These are phyloP conservation scores for Aegilops tauschii DNA, from an alignment of 176 grass and related monocot genomes.

Conservation along the genomic window DNA sequence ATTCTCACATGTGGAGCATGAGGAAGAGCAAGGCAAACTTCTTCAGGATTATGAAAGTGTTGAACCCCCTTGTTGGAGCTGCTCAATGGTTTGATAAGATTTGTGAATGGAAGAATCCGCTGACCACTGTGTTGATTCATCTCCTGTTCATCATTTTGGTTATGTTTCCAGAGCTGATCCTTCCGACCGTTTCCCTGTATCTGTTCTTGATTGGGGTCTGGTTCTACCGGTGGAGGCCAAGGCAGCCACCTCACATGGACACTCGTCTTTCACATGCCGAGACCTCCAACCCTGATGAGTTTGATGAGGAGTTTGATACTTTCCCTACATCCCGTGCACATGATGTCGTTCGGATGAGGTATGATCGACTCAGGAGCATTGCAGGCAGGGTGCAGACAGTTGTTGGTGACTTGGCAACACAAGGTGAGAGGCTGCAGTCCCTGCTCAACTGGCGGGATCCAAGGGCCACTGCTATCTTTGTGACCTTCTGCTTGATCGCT, in stretches of 20 bases:
- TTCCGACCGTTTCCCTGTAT: conserved; percentile 51
- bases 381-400: conserved; percentile 45
- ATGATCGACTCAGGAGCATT: conserved; percentile 56
- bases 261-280: conserved; percentile 44
- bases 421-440: conserved; percentile 57
- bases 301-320: conserved; percentile 61
- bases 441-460: conserved; percentile 57
- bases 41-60: conserved; percentile 55
- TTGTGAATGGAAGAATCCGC: conserved; percentile 57
- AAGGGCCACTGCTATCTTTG: conserved; percentile 50
- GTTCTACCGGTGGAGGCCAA: conserved; percentile 52
- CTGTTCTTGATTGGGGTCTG: conserved; percentile 56
- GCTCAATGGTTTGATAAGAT: conserved; percentile 63
- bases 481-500: conserved; percentile 47
- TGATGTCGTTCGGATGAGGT: conserved; percentile 56
- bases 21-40: conserved; percentile 70
- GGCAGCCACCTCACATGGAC: conserved; percentile 51
- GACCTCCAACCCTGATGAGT: conserved; percentile 37
- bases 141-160: conserved; percentile 56
- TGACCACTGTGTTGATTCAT: conserved; percentile 62
- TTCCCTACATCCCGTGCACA: conserved; percentile 47
- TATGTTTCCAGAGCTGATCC: conserved; percentile 42
- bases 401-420: conserved; percentile 45
- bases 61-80: conserved; percentile 40
- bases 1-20: conserved; percentile 79